phyloP scores from a whole-genome alignment of 225 moss, liverwort and hornwort genomes.

The Neckera pumila region DNA sequence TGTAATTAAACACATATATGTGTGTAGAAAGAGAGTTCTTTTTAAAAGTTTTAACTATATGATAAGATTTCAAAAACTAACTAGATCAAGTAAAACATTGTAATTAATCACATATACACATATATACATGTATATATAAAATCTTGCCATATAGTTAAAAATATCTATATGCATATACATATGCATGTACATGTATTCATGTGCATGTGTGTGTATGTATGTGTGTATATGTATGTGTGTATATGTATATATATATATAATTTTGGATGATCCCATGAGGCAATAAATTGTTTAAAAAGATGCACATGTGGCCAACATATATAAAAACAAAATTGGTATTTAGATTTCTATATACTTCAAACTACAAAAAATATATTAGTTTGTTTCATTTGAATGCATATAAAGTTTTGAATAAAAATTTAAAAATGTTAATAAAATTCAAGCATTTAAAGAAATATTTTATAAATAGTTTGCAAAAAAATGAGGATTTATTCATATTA shows the following conservation, averaged over 20 bases:
- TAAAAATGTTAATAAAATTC: not conserved
- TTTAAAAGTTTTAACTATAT: not conserved
- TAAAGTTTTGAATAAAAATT: not conserved
- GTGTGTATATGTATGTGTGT: too few relatives aligned
- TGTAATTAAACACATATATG: too few relatives aligned
- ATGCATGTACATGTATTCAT: too few relatives aligned
- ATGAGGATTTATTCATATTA: too few relatives aligned
- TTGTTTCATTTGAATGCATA: not conserved
- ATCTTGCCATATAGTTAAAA: too few relatives aligned
- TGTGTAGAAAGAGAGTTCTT: fast-evolving
- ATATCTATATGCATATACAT: too few relatives aligned
- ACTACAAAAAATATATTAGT: not conserved
- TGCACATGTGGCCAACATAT: not conserved
- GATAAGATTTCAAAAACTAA: not conserved
- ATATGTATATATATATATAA: too few relatives aligned
- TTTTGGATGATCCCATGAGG: fast-evolving
- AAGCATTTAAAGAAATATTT: not conserved
- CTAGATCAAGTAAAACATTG: not conserved
- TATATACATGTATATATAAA: too few relatives aligned
- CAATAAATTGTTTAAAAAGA: not conserved
- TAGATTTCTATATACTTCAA: not conserved
- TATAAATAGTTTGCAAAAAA: not conserved
- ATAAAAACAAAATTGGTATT: not conserved
- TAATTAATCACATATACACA: too few relatives aligned
- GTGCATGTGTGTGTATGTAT: too few relatives aligned